These are phyloP conservation scores for Fusarium sarcochroum DNA, from an alignment of 2,329 filamentous ascomycete species.

Conservation along the genomic window DNA sequence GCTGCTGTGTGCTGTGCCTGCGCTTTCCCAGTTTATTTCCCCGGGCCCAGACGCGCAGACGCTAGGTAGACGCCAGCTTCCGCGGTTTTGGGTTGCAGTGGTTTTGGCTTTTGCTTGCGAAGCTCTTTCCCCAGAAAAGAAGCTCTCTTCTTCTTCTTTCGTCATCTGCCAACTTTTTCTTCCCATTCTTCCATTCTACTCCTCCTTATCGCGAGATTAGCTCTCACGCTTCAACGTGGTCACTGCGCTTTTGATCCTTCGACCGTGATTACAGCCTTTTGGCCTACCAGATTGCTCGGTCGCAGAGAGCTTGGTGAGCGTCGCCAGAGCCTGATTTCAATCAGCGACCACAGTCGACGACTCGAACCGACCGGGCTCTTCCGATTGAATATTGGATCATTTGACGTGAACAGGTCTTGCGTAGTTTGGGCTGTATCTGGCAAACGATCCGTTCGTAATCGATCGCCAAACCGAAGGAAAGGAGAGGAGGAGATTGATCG, in stretches of 20 bases:
- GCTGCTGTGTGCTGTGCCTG: constrained; percentile 7
- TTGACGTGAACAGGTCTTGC: background rate
- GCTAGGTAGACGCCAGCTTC: constrained; percentile 41
- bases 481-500: constrained; percentile 42
- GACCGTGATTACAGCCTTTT: background rate
- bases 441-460: constrained; percentile 26
- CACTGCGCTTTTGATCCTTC: constrained; percentile 3
- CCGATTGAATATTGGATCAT: background rate
- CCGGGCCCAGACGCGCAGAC: constrained; percentile 39
- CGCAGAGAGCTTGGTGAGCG: constrained; percentile 6
- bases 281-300: constrained; percentile 7
- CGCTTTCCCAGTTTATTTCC: constrained; percentile 41
- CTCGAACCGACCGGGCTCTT: constrained; percentile 3
- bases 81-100: constrained; percentile 20
- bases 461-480: constrained; percentile 28
- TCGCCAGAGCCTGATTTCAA: constrained; percentile 20
- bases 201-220: background rate
- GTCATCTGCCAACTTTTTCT: constrained; percentile 9
- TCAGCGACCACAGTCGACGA: constrained; percentile 9
- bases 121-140: constrained; percentile 42
- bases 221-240: background rate
- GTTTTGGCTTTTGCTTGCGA: constrained; percentile 40
- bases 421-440: constrained; percentile 7
- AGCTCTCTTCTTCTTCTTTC: constrained; percentile 30
- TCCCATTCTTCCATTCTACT: background rate